These are phyloP conservation scores for Akanthomyces uredinophilus DNA, from an alignment of 2,329 filamentous ascomycete species.

Conservation along the genomic window DNA sequence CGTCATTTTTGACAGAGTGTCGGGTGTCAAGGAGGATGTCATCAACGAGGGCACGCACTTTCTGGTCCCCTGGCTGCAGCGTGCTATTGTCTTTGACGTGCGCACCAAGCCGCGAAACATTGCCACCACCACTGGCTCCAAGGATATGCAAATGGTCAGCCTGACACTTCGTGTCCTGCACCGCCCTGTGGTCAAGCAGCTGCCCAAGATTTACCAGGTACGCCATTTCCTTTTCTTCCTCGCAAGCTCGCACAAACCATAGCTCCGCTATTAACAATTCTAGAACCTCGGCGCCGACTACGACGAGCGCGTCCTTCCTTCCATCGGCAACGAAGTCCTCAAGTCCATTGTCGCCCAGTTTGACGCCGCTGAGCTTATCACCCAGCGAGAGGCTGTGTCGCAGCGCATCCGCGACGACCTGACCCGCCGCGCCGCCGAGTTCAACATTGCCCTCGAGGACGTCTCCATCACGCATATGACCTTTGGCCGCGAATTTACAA, in stretches of 20 bases:
- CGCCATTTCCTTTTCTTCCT: slow-evolving; percentile 1
- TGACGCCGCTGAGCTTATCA: slow-evolving; percentile 97
- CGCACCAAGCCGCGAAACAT: slow-evolving; percentile 97
- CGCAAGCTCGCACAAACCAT: no score
- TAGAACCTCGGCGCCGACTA: slow-evolving; percentile 97
- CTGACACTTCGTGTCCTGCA: slow-evolving; percentile 93
- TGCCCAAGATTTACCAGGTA: slow-evolving; percentile 99
- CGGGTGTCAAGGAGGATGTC: slow-evolving; percentile 88
- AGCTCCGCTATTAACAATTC: slow-evolving; percentile 11
- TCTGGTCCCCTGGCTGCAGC: slow-evolving; percentile 91
- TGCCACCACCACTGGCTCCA: slow-evolving; percentile 93
- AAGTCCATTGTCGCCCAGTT: slow-evolving; percentile 99
- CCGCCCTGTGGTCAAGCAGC: slow-evolving; percentile 82
- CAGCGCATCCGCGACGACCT: slow-evolving; percentile 91
- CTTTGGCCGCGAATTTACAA: slow-evolving; percentile 97
- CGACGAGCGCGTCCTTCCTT: slow-evolving; percentile 95
- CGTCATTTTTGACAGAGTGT: slow-evolving; percentile 93
- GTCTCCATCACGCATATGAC: slow-evolving; percentile 99
- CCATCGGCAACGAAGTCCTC: slow-evolving; percentile 98
- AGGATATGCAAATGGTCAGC: slow-evolving; percentile 99
- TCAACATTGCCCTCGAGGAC: slow-evolving; percentile 98
- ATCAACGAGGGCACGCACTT: slow-evolving; percentile 97
- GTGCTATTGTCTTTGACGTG: slow-evolving; percentile 92
- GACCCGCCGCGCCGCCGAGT: slow-evolving; percentile 86
- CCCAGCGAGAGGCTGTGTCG: slow-evolving; percentile 93